phyloP scores from a whole-genome alignment of 169 alveolate species.

The Eimeria nieschulzi region DNA sequence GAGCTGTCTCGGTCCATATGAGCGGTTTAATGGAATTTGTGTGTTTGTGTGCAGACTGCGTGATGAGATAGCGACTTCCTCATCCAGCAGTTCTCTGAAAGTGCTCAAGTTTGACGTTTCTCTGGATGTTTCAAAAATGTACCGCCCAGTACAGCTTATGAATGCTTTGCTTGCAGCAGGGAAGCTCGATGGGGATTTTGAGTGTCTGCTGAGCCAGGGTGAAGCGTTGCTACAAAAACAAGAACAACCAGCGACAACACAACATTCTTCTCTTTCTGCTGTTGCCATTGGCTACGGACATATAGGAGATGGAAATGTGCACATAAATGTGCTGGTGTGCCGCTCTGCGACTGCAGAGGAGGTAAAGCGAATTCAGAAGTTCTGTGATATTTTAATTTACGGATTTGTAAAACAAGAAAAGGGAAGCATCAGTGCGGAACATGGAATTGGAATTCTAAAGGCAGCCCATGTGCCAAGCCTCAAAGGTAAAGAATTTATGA shows the following conservation, averaged over 20 bases:
- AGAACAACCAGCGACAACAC: background rate
- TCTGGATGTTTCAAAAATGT: background rate
- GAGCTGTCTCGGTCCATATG: too few species aligned
- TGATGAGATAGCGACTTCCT: background rate
- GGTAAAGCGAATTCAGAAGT: slow-evolving; percentile 77
- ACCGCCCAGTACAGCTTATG: background rate
- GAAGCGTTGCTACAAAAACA: background rate
- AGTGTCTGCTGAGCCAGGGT: background rate
- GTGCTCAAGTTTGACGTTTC: background rate
- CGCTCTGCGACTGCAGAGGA: slow-evolving; percentile 50
- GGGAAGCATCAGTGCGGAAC: slow-evolving; percentile 59
- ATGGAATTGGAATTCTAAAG: slow-evolving; percentile 59
- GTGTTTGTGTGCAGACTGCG: background rate
- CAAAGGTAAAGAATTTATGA: background rate
- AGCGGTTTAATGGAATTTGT: background rate
- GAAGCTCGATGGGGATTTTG: background rate
- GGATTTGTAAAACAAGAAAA: background rate
- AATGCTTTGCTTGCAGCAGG: slow-evolving; percentile 4
- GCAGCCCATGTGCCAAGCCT: background rate
- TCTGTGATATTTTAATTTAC: slow-evolving; percentile 41
- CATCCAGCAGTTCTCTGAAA: background rate
- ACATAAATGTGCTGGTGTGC: slow-evolving; percentile 78
- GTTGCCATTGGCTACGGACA: slow-evolving; percentile 83
- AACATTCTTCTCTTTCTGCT: background rate
- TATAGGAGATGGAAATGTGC: slow-evolving; percentile 90